Evolutionary conservation across 352 stramenopile species (phyloP).

Genomic region (Pythium aristosporum): DNA sequence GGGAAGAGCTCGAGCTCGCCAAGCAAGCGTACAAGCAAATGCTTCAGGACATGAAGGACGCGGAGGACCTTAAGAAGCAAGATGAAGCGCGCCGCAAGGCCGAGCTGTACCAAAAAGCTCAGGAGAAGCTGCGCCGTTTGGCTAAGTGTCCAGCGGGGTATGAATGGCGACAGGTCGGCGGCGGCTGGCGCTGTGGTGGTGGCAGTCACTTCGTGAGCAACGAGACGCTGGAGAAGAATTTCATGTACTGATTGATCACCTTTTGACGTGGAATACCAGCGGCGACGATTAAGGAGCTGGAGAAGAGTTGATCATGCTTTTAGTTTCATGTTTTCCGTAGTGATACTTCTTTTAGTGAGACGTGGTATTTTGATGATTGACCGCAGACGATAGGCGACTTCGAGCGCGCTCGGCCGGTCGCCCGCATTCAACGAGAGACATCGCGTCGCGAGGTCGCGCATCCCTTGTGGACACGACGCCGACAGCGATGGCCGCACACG

Average conservation of each 20-base stretch:
- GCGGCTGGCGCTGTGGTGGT: slow-evolving; percentile 77
- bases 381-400: not conserved
- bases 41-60: slow-evolving; percentile 30
- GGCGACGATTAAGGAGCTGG: not conserved
- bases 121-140: slow-evolving; percentile 64
- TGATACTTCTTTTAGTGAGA: not conserved
- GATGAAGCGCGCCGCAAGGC: slow-evolving; percentile 30
- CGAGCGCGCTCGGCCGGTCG: not conserved
- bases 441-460: slow-evolving; percentile 1
- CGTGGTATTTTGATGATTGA: not conserved
- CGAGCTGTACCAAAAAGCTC: slow-evolving; percentile 23
- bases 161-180: slow-evolving; percentile 53
- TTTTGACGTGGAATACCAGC: too few species aligned
- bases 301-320: too few species aligned
- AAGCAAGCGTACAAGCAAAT: slow-evolving; percentile 56
- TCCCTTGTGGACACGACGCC: not conserved
- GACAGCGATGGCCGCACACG: slow-evolving; percentile 1
- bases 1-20: slow-evolving; percentile 60
- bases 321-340: not conserved
- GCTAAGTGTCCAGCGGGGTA: slow-evolving; percentile 67
- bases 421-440: slow-evolving; percentile 1
- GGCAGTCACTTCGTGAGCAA: slow-evolving; percentile 78
- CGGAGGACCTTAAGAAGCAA: slow-evolving; percentile 32
- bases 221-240: slow-evolving; percentile 54
- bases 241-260: slow-evolving; percentile 32